Evolutionary conservation across 2,329 filamentous ascomycete species (phyloP).

Genomic region (Teratosphaeria viscida): DNA sequence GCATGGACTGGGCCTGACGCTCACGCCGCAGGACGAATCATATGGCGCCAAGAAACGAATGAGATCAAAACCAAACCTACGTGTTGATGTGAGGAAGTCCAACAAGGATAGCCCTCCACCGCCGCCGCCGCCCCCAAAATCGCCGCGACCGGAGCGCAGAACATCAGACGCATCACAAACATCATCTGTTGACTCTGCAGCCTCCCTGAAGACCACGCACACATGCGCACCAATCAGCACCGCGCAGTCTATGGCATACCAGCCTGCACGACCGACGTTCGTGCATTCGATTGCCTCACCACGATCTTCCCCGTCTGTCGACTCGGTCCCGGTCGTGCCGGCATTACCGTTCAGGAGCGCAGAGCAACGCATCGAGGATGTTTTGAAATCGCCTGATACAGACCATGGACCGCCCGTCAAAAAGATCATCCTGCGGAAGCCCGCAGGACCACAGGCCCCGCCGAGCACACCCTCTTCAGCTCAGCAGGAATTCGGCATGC

Average conservation of each 20-base stretch:
- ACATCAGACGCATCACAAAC: slow-evolving; percentile 3
- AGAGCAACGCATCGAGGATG: background rate
- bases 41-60: background rate
- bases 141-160: slow-evolving; percentile 6
- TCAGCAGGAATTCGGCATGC: background rate
- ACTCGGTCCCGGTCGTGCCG: background rate
- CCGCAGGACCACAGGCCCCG: background rate
- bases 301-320: background rate
- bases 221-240: background rate
- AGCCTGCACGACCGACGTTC: slow-evolving; percentile 3
- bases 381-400: background rate
- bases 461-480: background rate
- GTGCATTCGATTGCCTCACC: background rate
- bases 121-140: slow-evolving; percentile 14
- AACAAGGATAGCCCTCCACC: slow-evolving; percentile 5
- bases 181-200: background rate
- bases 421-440: background rate
- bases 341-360: background rate
- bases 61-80: slow-evolving; percentile 1
- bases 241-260: slow-evolving; percentile 4
- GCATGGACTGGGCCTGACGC: slow-evolving; percentile 3
- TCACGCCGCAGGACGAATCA: background rate
- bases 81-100: background rate
- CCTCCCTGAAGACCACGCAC: background rate
- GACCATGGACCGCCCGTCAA: background rate